Conservation (phyloP, 2,329 filamentous ascomycete genomes). For the Zopfia rhizophila region DNA sequence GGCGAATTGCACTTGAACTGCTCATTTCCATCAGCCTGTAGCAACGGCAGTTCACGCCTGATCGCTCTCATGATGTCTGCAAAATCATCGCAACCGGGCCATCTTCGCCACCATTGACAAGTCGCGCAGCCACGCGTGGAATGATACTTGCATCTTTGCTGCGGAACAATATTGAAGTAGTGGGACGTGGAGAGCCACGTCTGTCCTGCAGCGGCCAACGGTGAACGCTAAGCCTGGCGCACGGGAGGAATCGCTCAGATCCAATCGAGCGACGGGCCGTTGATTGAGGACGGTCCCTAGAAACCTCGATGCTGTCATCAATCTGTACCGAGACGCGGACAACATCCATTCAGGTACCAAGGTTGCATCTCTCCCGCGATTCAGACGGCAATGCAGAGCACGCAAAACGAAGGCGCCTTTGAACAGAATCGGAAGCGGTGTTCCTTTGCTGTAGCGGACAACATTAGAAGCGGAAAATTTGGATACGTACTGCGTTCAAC, state of each 20-base stretch:
- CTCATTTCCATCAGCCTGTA: slow-evolving; percentile 15
- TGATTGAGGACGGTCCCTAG: neutral
- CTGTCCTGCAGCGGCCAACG: slow-evolving; percentile 35
- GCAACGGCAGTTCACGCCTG: slow-evolving; percentile 11
- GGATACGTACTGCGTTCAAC: too few relatives aligned
- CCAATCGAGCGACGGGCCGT: slow-evolving; percentile 11
- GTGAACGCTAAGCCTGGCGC: slow-evolving; percentile 15
- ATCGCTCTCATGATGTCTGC: slow-evolving; percentile 17
- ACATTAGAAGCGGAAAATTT: too few relatives aligned
- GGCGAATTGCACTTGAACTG: slow-evolving; percentile 5
- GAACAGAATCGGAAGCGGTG: neutral
- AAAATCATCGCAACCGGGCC: neutral
- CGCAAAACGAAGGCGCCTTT: slow-evolving; percentile 1
- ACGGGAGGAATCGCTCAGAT: slow-evolving; percentile 4
- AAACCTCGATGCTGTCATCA: neutral
- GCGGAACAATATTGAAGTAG: slow-evolving; percentile 27
- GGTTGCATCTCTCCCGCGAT: neutral
- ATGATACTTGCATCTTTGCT: slow-evolving; percentile 18
- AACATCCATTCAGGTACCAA: slow-evolving; percentile 26
- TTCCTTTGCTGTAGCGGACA: too few relatives aligned
- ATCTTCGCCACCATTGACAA: slow-evolving; percentile 3
- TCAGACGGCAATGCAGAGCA: neutral
- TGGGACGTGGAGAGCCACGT: slow-evolving; percentile 43
- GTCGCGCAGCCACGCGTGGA: slow-evolving; percentile 14
- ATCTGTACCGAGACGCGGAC: slow-evolving; percentile 5